A percentile compares a stretch with the other conserved stretches of the same genome.
Evolutionary conservation across 371 early-diverging fungal genomes (phyloP).

Genomic region (Rhizopus delemar): DNA sequence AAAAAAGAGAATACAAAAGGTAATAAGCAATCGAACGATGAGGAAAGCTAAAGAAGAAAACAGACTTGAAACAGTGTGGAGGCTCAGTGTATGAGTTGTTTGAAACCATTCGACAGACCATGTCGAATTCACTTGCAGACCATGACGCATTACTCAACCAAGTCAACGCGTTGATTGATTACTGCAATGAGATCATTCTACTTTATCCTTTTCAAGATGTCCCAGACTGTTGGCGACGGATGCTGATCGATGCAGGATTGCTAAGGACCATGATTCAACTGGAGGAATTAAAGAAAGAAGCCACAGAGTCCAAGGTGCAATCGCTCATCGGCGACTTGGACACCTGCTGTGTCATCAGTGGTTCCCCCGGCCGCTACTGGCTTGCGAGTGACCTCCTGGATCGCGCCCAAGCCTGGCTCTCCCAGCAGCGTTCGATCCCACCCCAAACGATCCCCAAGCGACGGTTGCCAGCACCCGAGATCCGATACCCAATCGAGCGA

Average conservation of each 20-base stretch:
- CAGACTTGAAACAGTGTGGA: slow-evolving; percentile 19
- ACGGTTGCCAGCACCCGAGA: not conserved
- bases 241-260: slow-evolving; percentile 58
- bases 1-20: not conserved
- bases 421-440: too few species aligned
- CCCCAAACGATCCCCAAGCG: too few species aligned
- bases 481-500: slow-evolving; percentile 24
- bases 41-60: not conserved
- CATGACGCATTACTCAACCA: not conserved
- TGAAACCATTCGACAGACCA: slow-evolving; percentile 1
- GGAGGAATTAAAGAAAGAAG: not conserved
- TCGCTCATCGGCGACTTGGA: slow-evolving; percentile 49
- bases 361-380: slow-evolving; percentile 50
- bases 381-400: slow-evolving; percentile 37
- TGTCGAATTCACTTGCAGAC: not conserved
- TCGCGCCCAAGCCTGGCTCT: slow-evolving; percentile 17
- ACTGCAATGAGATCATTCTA: slow-evolving; percentile 43
- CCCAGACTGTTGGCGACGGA: slow-evolving; percentile 56
- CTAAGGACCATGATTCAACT: slow-evolving; percentile 38
- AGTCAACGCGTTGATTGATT: slow-evolving; percentile 32
- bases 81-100: slow-evolving; percentile 15
- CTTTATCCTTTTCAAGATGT: slow-evolving; percentile 54
- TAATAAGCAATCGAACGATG: not conserved
- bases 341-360: slow-evolving; percentile 54
- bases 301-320: slow-evolving; percentile 16